These are phyloP conservation scores for Scutellospora calospora DNA, from an alignment of 371 early-diverging fungal genomes.

Conservation along the genomic window DNA sequence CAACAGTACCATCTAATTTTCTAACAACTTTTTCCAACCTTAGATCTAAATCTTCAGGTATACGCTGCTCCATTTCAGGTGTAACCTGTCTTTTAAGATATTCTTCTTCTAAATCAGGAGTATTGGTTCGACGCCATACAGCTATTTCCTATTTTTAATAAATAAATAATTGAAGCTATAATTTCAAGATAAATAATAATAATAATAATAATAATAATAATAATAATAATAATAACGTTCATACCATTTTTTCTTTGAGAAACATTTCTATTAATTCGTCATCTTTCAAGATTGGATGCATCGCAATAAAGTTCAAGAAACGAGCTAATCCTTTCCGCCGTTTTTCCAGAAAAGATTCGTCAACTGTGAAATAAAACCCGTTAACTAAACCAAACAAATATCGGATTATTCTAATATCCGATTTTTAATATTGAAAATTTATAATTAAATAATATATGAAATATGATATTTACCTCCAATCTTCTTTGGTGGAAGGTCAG, in stretches of 20 bases:
- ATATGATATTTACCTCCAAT: conserved; percentile 59
- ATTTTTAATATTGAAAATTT: conserved; percentile 36
- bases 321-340: conserved; percentile 76
- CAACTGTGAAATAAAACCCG: conserved; percentile 55
- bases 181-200: neutral
- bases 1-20: conserved; percentile 61
- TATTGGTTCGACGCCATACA: conserved; percentile 62
- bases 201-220: neutral
- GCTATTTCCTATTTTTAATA: conserved; percentile 54
- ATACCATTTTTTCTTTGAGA: conserved; percentile 74
- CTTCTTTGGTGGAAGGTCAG: conserved; percentile 75
- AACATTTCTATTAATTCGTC: conserved; percentile 73
- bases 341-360: conserved; percentile 77
- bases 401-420: conserved; percentile 11
- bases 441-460: conserved; percentile 40
- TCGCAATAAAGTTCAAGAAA: conserved; percentile 79
- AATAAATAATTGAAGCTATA: neutral
- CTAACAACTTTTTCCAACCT: conserved; percentile 61
- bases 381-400: conserved; percentile 29
- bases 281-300: conserved; percentile 76
- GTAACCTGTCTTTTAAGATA: conserved; percentile 52
- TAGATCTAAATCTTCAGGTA: conserved; percentile 62
- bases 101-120: conserved; percentile 63
- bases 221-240: neutral
- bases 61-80: conserved; percentile 50